phyloP scores from a whole-genome alignment of 2,329 filamentous ascomycete species.

The Sporothrix pallida region DNA sequence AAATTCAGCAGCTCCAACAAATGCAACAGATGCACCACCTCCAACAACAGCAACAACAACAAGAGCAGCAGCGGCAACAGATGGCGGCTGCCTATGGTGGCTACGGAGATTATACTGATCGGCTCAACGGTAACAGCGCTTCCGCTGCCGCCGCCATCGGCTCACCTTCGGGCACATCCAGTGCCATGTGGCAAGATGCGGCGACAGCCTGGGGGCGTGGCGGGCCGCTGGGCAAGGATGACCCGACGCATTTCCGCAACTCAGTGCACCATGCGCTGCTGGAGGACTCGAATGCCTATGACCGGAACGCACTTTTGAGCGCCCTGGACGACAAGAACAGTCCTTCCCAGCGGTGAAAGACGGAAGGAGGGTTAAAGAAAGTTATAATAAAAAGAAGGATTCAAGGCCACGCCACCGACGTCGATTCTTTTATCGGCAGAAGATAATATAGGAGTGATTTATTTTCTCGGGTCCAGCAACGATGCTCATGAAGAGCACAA shows the following conservation, averaged over 20 bases:
- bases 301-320: constrained; percentile 38
- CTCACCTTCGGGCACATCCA: not conserved
- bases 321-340: constrained; percentile 34
- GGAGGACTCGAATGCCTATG: constrained; percentile 39
- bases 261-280: constrained; percentile 37
- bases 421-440: not conserved
- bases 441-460: not conserved
- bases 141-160: constrained; percentile 8
- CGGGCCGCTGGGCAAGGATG: constrained; percentile 36
- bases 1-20: not conserved
- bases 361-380: no score
- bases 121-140: not conserved
- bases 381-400: not conserved
- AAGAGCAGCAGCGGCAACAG: constrained; percentile 13
- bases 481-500: not conserved
- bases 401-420: not conserved
- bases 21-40: constrained; percentile 18
- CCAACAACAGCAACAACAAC: not conserved
- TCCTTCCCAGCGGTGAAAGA: constrained; percentile 20
- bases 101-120: constrained; percentile 1
- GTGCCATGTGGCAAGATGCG: constrained; percentile 37
- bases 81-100: constrained; percentile 14
- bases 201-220: constrained; percentile 40
- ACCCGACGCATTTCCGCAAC: constrained; percentile 40
- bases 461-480: not conserved